Conservation (phyloP, 345 rosid species). For the Crucihimalaya himalaica region DNA sequence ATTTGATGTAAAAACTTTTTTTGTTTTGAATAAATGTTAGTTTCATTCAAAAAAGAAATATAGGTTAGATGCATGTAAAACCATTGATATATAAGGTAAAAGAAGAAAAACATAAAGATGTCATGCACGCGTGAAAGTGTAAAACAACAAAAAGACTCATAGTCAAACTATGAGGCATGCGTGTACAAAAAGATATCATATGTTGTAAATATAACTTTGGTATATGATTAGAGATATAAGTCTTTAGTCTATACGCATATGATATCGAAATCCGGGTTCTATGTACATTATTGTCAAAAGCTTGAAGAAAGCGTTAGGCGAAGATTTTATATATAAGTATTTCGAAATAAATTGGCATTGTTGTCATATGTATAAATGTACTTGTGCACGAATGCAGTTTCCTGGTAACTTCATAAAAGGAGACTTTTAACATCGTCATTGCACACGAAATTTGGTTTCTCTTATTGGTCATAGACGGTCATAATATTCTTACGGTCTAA, state of each 20-base stretch:
- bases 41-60: too few relatives aligned
- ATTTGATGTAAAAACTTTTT: too few relatives aligned
- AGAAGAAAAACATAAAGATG: background rate
- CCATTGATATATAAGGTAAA: too few relatives aligned
- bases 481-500: conserved; percentile 32
- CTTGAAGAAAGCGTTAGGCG: conserved; percentile 1
- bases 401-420: conserved; percentile 19
- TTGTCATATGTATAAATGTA: background rate
- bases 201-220: background rate
- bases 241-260: conserved; percentile 4
- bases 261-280: conserved; percentile 18
- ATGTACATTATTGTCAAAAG: conserved; percentile 34
- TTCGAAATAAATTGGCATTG: background rate
- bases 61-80: background rate
- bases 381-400: conserved; percentile 29
- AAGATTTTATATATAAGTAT: conserved; percentile 10
- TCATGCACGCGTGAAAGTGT: background rate
- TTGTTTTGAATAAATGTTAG: too few relatives aligned
- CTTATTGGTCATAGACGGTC: conserved; percentile 25
- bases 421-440: conserved; percentile 5
- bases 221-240: background rate
- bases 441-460: background rate
- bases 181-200: conserved; percentile 6
- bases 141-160: background rate
- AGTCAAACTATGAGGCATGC: conserved; percentile 26